phyloP scores from a whole-genome alignment of 2,329 filamentous ascomycete species.

The Intubia oerlemansii region DNA sequence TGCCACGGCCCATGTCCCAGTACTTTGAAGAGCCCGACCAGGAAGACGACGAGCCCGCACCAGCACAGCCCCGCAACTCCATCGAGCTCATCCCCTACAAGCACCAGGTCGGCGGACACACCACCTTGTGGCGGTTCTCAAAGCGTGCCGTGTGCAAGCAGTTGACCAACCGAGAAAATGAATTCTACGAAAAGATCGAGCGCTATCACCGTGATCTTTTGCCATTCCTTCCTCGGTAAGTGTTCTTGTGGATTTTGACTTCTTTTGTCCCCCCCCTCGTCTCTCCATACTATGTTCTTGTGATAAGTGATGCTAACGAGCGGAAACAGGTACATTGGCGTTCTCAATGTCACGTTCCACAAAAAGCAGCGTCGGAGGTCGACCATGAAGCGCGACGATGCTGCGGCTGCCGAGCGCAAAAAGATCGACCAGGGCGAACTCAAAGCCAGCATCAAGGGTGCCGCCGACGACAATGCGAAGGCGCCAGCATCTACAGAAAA shows the following conservation, averaged over 20 bases:
- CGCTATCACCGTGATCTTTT: slow-evolving; percentile 74
- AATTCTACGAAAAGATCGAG: slow-evolving; percentile 96
- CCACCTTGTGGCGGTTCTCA: slow-evolving; percentile 89
- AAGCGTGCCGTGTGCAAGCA: slow-evolving; percentile 92
- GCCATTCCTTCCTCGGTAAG: slow-evolving; percentile 68
- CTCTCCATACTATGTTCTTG: neutral
- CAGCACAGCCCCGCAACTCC: slow-evolving; percentile 52
- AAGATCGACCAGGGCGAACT: slow-evolving; percentile 13
- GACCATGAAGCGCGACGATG: slow-evolving; percentile 27
- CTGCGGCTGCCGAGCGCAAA: slow-evolving; percentile 15
- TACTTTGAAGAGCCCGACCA: slow-evolving; percentile 22
- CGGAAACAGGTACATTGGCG: slow-evolving; percentile 64
- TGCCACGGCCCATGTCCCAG: slow-evolving; percentile 18
- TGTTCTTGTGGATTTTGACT: slow-evolving; percentile 4
- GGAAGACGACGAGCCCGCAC: neutral
- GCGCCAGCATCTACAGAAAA: no score
- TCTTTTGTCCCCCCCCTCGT: neutral
- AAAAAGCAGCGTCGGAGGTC: slow-evolving; percentile 53
- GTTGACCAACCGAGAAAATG: slow-evolving; percentile 92
- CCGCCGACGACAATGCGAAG: slow-evolving; percentile 2
- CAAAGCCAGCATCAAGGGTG: slow-evolving; percentile 3
- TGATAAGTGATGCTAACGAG: neutral
- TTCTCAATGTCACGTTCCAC: slow-evolving; percentile 87
- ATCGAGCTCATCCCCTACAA: slow-evolving; percentile 94
- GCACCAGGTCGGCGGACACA: slow-evolving; percentile 94